These are phyloP conservation scores for Lactifluus hygrophoroides DNA, from an alignment of 768 basidiomycete species.

Conservation along the genomic window DNA sequence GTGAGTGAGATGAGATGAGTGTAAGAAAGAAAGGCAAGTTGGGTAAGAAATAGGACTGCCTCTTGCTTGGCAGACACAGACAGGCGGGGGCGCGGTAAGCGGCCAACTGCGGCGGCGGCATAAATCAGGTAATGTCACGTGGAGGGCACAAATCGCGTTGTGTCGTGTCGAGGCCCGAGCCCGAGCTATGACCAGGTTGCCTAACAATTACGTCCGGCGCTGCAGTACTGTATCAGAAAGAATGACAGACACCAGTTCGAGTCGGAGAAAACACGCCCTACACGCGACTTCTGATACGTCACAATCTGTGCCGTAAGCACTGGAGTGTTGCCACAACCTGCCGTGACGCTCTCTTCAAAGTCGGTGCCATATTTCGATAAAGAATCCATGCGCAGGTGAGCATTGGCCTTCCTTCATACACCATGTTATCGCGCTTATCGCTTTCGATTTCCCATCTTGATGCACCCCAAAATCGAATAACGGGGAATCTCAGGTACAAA, in stretches of 20 bases:
- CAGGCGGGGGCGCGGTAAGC: not conserved
- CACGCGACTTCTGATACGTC: constrained; percentile 6
- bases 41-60: not conserved
- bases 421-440: not conserved
- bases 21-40: too few relatives aligned
- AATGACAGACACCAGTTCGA: not conserved
- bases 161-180: too few relatives aligned
- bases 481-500: not conserved
- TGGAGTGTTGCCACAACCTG: not conserved
- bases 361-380: not conserved
- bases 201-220: constrained; percentile 8
- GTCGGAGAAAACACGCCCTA: not conserved
- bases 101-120: not conserved
- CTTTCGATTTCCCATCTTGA: not conserved
- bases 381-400: not conserved
- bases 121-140: constrained; percentile 13
- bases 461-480: not conserved
- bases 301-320: constrained; percentile 1
- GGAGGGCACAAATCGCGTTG: not conserved
- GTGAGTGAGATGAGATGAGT: not conserved
- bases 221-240: not conserved
- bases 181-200: too few relatives aligned
- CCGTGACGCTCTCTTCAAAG: not conserved
- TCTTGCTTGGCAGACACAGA: too few relatives aligned
- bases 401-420: not conserved